These are phyloP conservation scores for Apiospora aurea DNA, from an alignment of 2,329 filamentous ascomycete genomes.

Conservation along the genomic window DNA sequence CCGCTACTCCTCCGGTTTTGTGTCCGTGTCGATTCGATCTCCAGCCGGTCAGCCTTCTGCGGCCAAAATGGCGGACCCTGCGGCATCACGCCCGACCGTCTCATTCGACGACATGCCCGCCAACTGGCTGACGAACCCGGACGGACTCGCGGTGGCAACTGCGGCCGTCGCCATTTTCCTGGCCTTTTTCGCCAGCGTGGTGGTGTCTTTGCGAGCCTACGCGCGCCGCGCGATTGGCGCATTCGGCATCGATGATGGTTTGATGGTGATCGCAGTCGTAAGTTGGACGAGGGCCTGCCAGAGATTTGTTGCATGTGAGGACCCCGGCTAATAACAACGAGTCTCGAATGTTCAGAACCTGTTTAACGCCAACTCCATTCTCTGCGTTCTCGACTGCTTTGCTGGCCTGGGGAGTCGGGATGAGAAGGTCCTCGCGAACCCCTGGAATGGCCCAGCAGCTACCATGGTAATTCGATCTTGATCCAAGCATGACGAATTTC, in stretches of 20 bases:
- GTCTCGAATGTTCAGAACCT: background rate
- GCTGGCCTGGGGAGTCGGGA: constrained; percentile 9
- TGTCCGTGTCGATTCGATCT: background rate
- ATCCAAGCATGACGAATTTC: too few relatives aligned
- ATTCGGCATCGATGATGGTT: background rate
- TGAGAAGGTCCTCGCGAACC: background rate
- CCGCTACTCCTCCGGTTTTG: background rate
- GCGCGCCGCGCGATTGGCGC: background rate
- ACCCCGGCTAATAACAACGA: background rate
- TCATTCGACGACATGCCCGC: background rate
- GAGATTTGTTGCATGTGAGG: background rate
- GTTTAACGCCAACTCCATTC: background rate
- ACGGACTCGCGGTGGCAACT: background rate
- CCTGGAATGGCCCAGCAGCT: background rate
- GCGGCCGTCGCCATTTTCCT: background rate
- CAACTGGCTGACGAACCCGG: background rate
- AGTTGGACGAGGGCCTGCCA: background rate
- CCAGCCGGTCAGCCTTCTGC: background rate
- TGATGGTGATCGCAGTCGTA: background rate
- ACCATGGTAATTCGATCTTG: background rate
- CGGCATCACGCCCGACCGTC: background rate
- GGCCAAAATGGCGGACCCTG: background rate
- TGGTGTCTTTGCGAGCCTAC: background rate
- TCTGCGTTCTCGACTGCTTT: background rate
- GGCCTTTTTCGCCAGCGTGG: background rate